phyloP scores from a whole-genome alignment of 352 stramenopile genomes.

The Phytophthora sansomeana region DNA sequence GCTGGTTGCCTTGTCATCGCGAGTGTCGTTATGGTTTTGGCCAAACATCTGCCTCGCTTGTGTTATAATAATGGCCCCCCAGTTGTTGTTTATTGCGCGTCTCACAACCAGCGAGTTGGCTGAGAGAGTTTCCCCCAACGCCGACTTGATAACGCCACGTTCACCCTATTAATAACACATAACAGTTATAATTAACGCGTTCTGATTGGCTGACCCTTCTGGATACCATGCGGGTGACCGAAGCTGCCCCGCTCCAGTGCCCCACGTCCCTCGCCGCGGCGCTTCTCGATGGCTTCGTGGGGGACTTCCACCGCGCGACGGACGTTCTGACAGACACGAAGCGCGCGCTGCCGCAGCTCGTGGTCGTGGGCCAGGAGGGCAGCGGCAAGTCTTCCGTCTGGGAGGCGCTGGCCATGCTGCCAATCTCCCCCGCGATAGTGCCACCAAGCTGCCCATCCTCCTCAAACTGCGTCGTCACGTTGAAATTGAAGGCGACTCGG shows the following conservation, averaged over 20 bases:
- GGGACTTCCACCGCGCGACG: conserved; percentile 39
- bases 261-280: conserved; percentile 22
- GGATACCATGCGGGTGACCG: too few species aligned
- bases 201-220: too few species aligned
- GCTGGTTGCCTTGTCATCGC: too few species aligned
- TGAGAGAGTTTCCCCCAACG: too few species aligned
- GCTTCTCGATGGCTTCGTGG: conserved; percentile 42
- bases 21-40: too few species aligned
- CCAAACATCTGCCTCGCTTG: too few species aligned
- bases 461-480: conserved; percentile 43
- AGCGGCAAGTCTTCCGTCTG: conserved; percentile 61
- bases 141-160: too few species aligned
- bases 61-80: too few species aligned
- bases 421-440: conserved; percentile 53
- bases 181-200: too few species aligned
- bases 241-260: background rate
- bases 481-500: conserved; percentile 23
- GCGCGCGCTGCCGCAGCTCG: conserved; percentile 45
- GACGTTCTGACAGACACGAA: conserved; percentile 29
- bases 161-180: too few species aligned
- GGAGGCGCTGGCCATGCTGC: conserved; percentile 54
- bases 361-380: conserved; percentile 56
- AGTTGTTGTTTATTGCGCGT: too few species aligned
- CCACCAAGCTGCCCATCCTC: conserved; percentile 50
- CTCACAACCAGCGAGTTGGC: too few species aligned